A percentile compares a stretch with the other conserved stretches of the same genome.
Evolutionary conservation across 106 monocot species (phyloP).

Genomic region (Apostasia ramifera): DNA sequence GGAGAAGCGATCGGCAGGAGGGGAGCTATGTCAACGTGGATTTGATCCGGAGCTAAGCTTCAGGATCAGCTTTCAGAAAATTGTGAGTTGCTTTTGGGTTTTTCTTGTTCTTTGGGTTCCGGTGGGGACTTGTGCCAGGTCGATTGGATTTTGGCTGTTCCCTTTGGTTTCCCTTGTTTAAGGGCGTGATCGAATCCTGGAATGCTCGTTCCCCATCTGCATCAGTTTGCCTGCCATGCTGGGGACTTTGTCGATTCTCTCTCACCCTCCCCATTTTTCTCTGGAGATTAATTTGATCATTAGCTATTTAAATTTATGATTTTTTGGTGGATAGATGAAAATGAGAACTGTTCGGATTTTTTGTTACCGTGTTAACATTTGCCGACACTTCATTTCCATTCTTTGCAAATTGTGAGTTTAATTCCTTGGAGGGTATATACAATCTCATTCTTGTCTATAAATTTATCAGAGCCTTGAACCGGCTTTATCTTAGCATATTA

Average conservation of each 20-base stretch:
- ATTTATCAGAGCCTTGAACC: not conserved
- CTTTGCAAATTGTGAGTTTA: not conserved
- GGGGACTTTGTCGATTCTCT: not conserved
- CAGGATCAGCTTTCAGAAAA: slow-evolving; percentile 64
- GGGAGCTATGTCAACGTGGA: slow-evolving; percentile 33
- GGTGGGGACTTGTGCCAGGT: not conserved
- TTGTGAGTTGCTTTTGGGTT: slow-evolving; percentile 53
- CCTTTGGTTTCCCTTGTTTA: not conserved
- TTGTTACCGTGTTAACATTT: too few species aligned
- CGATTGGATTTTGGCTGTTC: not conserved
- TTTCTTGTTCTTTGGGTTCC: not conserved
- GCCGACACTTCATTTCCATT: not conserved
- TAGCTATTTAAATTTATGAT: too few species aligned
- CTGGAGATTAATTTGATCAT: not conserved
- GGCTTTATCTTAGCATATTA: not conserved
- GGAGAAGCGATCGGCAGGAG: slow-evolving; percentile 36
- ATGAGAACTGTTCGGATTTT: too few species aligned
- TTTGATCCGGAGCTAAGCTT: slow-evolving; percentile 75
- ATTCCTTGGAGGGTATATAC: not conserved
- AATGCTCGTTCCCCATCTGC: too few species aligned
- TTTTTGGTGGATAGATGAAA: too few species aligned
- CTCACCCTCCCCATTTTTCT: not conserved
- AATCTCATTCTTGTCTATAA: not conserved
- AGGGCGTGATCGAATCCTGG: too few species aligned
- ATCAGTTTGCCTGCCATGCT: too few species aligned